Evolutionary conservation across 768 basidiomycete species (phyloP), one percentile per base, ranked within the genome.

Genomic region (Fibroporia radiculosa): DNA sequence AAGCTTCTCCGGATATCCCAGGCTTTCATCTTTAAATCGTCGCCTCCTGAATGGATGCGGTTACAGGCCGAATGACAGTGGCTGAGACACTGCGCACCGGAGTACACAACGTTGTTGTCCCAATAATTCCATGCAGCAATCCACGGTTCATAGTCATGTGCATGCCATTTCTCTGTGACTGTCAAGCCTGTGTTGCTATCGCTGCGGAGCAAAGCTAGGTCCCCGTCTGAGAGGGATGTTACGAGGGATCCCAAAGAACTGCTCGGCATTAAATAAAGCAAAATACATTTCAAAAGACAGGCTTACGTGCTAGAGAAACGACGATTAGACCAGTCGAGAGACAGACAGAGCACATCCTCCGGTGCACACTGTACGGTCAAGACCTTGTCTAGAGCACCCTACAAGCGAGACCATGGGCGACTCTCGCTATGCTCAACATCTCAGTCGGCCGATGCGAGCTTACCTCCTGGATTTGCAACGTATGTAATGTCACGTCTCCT

Each of bases 71-170:
- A 16, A 26, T 45, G 19, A 23, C 3, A 13, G 26, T 25, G 25
- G 27, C 23, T 41, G 8, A 19, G 28, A 22, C 16, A 26, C 26
- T 34, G 52, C 66, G 38, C 37, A 87, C 93, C 93, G 10, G 91
- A 91, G 66, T 89, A 97, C 3, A 96, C 69, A 27, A 88, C 62
- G 55, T 80, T 78, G 1, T 71, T 67, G 48, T 93, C 68, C 87
- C 91, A 95, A 51, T 84, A 82, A 56, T 97, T 77, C 83, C 91
- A 98, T 1, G 86, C 80, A 1, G 85, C 80, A 39, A 91, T 78
- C 96, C 96, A 99, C 0, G 93, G 86, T 59, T 99, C 96, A 55
- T 82, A 80, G 46, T 93, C 89, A 55, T 98, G 96, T 1, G 89
- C 93, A 47, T 78, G 69, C 93, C 93, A 98, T 1, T 70, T 71